These are phyloP conservation scores for Sclerotinia nivalis DNA, from an alignment of 2,329 filamentous ascomycete genomes.

Conservation along the genomic window DNA sequence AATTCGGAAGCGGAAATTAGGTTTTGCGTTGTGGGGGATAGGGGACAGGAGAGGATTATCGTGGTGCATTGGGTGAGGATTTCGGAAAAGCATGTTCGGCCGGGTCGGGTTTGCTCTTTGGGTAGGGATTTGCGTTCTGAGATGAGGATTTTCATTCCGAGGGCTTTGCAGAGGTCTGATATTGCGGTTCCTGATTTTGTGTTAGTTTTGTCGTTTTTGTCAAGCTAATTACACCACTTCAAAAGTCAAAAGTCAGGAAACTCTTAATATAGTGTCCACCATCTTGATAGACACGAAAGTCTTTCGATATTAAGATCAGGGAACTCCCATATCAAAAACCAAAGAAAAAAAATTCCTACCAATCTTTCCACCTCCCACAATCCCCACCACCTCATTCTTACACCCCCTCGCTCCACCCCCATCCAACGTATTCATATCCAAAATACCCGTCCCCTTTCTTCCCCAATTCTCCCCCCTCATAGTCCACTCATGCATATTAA, in stretches of 20 bases:
- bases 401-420: background rate
- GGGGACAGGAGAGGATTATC: background rate
- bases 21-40: background rate
- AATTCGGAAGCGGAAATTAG: background rate
- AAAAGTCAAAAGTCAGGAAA: fast-evolving
- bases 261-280: background rate
- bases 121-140: background rate
- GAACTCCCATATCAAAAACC: background rate
- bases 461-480: background rate
- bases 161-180: background rate
- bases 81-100: background rate
- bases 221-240: background rate
- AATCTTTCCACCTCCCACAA: conserved; percentile 5
- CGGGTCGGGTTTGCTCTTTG: fast-evolving
- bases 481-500: conserved; percentile 11
- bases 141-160: background rate
- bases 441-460: background rate
- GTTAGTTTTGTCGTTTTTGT: background rate
- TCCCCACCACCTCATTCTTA: background rate
- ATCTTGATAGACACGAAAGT: background rate
- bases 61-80: background rate
- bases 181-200: background rate
- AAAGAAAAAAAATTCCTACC: background rate
- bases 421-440: background rate
- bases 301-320: background rate